A percentile compares a stretch with the other conserved stretches of the same genome.
Conservation (phyloP, 106 monocot genomes). For the Allium sativum region DNA sequence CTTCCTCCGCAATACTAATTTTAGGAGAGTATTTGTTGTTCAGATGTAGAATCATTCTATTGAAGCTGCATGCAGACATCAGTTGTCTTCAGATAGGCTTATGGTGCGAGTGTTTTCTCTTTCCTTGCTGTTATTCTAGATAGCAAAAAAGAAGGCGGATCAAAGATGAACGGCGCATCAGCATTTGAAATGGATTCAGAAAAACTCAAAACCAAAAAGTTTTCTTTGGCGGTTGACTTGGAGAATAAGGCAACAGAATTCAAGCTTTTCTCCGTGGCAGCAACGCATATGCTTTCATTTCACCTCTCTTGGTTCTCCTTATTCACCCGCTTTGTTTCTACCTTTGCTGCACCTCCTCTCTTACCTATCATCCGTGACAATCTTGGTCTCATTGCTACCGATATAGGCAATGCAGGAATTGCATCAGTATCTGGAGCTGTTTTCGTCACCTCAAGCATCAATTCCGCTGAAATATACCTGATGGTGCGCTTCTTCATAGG, state of each 20-base stretch:
- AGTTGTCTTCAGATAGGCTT: too few species aligned
- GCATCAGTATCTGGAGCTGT: conserved; percentile 87
- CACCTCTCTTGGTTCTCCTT: conserved; percentile 98
- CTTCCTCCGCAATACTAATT: too few species aligned
- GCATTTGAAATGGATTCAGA: too few species aligned
- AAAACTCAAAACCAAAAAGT: conserved; percentile 4
- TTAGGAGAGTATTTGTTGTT: too few species aligned
- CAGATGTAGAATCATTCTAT: too few species aligned
- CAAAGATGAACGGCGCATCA: too few species aligned
- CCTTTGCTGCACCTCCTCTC: conserved; percentile 85
- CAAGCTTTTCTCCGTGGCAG: conserved; percentile 51
- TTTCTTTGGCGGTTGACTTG: conserved; percentile 48
- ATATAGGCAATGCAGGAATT: conserved; percentile 87
- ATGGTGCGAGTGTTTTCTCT: too few species aligned
- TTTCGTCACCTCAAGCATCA: conserved; percentile 64
- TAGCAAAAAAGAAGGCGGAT: too few species aligned
- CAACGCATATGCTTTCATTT: conserved; percentile 81
- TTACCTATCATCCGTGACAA: conserved; percentile 95
- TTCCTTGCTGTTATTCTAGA: too few species aligned
- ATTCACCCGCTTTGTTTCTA: conserved; percentile 88
- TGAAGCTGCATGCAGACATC: too few species aligned
- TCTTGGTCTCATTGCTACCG: conserved; percentile 65
- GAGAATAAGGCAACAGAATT: conserved; percentile 67
- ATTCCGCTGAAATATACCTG: conserved; percentile 37
- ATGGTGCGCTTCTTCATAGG: conserved; percentile 86